phyloP scores from a whole-genome alignment of 1,284 basidiomycete species.

The Cerioporus squamosus region DNA sequence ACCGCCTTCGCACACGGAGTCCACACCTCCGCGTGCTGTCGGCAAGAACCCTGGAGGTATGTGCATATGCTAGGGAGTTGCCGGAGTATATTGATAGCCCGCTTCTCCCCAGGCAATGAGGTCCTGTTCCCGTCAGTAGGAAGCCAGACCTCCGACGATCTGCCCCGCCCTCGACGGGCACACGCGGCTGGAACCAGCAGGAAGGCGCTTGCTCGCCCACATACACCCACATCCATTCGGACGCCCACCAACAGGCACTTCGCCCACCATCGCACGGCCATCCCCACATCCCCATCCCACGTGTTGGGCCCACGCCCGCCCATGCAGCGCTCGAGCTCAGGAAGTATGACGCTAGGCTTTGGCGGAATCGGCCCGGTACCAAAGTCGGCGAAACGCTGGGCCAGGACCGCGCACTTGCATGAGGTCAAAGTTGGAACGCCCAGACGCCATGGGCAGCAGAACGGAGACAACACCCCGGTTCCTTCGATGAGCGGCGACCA shows the following conservation, averaged over 20 bases:
- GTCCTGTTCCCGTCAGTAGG: slow-evolving; percentile 29
- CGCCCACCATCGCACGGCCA: slow-evolving; percentile 16
- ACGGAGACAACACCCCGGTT: background rate
- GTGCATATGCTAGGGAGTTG: background rate
- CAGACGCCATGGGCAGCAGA: background rate
- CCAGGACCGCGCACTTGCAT: slow-evolving; percentile 73
- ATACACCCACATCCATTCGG: slow-evolving; percentile 31
- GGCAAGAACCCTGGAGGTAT: slow-evolving; percentile 13
- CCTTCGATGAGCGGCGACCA: background rate
- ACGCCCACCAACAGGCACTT: slow-evolving; percentile 26
- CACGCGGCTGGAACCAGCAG: slow-evolving; percentile 19
- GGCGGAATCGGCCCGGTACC: slow-evolving; percentile 38
- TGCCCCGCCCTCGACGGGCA: slow-evolving; percentile 18
- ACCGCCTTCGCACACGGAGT: slow-evolving; percentile 44
- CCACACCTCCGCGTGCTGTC: slow-evolving; percentile 25
- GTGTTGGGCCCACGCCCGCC: slow-evolving; percentile 30
- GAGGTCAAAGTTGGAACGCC: slow-evolving; percentile 49
- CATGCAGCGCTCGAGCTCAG: slow-evolving; percentile 52
- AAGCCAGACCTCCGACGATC: slow-evolving; percentile 17
- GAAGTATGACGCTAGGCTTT: slow-evolving; percentile 37
- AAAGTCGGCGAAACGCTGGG: slow-evolving; percentile 62
- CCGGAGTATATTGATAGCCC: background rate
- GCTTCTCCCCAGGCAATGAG: slow-evolving; percentile 15
- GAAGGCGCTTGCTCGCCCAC: slow-evolving; percentile 24
- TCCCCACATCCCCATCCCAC: slow-evolving; percentile 24